These are phyloP conservation scores for Tephrocybe sp. DNA, from an alignment of 768 basidiomycete species.

Conservation along the genomic window DNA sequence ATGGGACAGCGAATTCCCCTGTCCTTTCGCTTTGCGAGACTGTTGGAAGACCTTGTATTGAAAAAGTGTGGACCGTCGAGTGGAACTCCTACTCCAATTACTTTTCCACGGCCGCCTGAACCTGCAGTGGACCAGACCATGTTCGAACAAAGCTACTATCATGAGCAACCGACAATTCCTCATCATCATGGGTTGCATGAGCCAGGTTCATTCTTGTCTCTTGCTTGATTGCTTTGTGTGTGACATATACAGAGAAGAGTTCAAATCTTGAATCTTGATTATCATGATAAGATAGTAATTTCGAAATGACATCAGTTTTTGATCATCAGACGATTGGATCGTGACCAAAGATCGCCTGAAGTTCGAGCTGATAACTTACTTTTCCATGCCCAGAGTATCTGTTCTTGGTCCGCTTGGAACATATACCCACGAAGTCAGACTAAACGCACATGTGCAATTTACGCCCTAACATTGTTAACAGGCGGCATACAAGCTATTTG, in stretches of 20 bases:
- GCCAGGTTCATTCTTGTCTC: constrained; percentile 32
- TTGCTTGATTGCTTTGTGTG: constrained; percentile 13
- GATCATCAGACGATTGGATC: too few relatives aligned
- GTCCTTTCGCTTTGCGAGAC: constrained; percentile 56
- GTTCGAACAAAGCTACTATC: constrained; percentile 26
- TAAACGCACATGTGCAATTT: neutral
- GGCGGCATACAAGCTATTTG: constrained; percentile 40
- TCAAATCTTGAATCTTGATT: too few relatives aligned
- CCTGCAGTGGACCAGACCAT: constrained; percentile 26
- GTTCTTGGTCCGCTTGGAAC: constrained; percentile 70
- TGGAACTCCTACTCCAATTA: constrained; percentile 25
- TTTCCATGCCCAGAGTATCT: constrained; percentile 32
- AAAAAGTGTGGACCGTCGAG: constrained; percentile 33
- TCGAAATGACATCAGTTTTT: too few relatives aligned
- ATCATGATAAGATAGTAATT: too few relatives aligned
- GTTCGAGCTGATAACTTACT: too few relatives aligned
- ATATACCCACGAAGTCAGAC: constrained; percentile 56
- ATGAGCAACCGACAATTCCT: constrained; percentile 24
- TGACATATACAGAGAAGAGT: neutral
- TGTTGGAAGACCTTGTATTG: constrained; percentile 48
- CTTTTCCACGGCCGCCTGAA: constrained; percentile 33
- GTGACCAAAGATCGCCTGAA: too few relatives aligned
- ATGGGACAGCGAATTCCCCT: constrained; percentile 68
- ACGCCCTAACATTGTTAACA: constrained; percentile 15
- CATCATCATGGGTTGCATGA: constrained; percentile 33